phyloP scores from a whole-genome alignment of 768 basidiomycete species.

The Rhizopogon vulgaris region DNA sequence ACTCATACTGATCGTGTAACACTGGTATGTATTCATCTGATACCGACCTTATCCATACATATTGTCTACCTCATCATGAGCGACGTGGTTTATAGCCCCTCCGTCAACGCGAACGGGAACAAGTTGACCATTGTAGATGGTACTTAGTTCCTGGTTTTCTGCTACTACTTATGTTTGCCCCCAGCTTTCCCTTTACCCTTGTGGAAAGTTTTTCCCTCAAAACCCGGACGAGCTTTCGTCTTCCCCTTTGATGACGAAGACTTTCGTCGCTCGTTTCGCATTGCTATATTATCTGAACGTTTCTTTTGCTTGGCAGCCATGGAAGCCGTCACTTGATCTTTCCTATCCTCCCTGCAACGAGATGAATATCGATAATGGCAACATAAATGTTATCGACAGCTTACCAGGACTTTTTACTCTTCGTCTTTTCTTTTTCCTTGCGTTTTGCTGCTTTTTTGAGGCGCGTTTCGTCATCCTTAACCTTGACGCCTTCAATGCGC shows the following conservation, averaged over 20 bases:
- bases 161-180: constrained; percentile 16
- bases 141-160: no score
- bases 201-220: constrained; percentile 80
- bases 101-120: no score
- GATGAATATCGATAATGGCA: constrained; percentile 1
- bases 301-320: constrained; percentile 84
- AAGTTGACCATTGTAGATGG: no score
- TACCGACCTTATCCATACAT: background rate
- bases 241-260: constrained; percentile 39
- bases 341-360: constrained; percentile 73
- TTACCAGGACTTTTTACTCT: constrained; percentile 82
- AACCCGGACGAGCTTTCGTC: constrained; percentile 69
- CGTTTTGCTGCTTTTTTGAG: constrained; percentile 93
- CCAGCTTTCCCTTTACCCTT: constrained; percentile 36
- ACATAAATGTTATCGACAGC: constrained; percentile 19
- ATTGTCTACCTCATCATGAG: no score
- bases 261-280: constrained; percentile 70
- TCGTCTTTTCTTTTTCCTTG: constrained; percentile 58
- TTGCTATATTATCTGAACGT: constrained; percentile 83
- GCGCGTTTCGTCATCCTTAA: constrained; percentile 64
- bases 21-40: no score
- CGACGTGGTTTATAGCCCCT: no score
- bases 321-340: constrained; percentile 64
- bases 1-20: no score
- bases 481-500: constrained; percentile 67